These are phyloP conservation scores for Cryptococcus wingfieldii DNA, from an alignment of 1,284 basidiomycete genomes.

Conservation along the genomic window DNA sequence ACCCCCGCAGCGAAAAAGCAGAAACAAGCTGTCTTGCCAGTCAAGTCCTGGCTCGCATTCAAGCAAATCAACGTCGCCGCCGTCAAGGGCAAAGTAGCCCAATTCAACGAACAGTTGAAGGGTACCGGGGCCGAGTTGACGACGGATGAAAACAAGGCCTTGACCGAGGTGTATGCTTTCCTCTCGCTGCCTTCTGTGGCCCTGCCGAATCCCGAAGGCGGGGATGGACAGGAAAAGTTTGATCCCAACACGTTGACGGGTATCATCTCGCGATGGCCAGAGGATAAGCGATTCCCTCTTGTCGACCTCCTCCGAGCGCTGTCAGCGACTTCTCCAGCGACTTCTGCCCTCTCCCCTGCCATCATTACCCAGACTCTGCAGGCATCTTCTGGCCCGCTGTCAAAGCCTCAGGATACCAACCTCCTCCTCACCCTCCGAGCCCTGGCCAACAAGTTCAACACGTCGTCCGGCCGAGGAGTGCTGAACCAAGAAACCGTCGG, in stretches of 20 bases:
- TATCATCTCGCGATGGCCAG: constrained; percentile 74
- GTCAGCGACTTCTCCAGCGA: constrained; percentile 58
- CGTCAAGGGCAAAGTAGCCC: constrained; percentile 75
- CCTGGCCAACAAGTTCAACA: constrained; percentile 68
- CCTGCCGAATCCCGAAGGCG: constrained; percentile 24
- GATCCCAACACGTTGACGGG: constrained; percentile 64
- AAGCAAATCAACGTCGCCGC: constrained; percentile 83
- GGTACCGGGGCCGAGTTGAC: constrained; percentile 62
- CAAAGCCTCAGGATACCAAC: constrained; percentile 77
- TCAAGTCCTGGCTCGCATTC: constrained; percentile 62
- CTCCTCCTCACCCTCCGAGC: constrained; percentile 76
- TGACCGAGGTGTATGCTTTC: constrained; percentile 65
- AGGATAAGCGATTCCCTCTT: constrained; percentile 74
- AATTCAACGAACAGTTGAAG: constrained; percentile 70
- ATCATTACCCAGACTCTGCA: not conserved
- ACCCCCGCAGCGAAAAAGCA: constrained; percentile 43
- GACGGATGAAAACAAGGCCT: constrained; percentile 58
- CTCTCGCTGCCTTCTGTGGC: constrained; percentile 58
- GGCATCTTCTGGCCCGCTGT: constrained; percentile 53
- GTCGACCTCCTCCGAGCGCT: constrained; percentile 81
- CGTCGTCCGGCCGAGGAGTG: constrained; percentile 51
- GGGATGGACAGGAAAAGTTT: constrained; percentile 32
- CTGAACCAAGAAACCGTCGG: constrained; percentile 55
- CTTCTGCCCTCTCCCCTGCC: constrained; percentile 50
- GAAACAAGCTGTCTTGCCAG: constrained; percentile 46